A percentile compares a stretch with the other conserved stretches of the same genome.
phyloP scores from a whole-genome alignment of 2,329 filamentous ascomycete species.

The Sclerotinia borealis region DNA sequence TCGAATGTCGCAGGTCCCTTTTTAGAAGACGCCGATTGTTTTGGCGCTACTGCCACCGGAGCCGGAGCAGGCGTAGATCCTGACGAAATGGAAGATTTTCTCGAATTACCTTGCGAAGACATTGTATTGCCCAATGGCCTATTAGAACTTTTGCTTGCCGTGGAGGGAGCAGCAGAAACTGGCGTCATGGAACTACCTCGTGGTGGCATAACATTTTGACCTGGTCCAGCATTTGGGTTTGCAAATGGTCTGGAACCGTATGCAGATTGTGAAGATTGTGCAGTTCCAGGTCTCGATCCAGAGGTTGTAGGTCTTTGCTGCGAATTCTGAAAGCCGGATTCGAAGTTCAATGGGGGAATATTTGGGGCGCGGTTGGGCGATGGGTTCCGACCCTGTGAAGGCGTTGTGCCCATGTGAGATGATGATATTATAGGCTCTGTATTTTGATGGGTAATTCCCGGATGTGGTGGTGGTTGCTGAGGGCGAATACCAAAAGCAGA shows the following conservation, averaged over 20 bases:
- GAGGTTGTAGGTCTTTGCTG: conserved; percentile 12
- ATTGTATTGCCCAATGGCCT: not conserved
- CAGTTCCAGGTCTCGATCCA: conserved; percentile 5
- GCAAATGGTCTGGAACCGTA: not conserved
- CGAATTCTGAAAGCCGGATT: conserved; percentile 11
- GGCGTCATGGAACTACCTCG: conserved; percentile 21
- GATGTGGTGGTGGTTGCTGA: conserved; percentile 17
- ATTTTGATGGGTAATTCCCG: conserved; percentile 14
- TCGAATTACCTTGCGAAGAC: conserved; percentile 9
- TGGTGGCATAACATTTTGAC: conserved; percentile 20
- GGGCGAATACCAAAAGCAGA: conserved; percentile 47
- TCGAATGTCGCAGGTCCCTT: conserved; percentile 91
- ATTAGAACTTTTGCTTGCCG: not conserved
- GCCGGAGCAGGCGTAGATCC: conserved; percentile 16
- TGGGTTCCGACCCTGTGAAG: conserved; percentile 33
- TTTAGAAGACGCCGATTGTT: conserved; percentile 22
- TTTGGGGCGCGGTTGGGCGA: conserved; percentile 2
- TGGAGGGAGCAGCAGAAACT: not conserved
- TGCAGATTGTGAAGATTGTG: conserved; percentile 7
- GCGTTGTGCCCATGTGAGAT: conserved; percentile 43
- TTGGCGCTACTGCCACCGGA: conserved; percentile 53
- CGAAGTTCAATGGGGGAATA: conserved; percentile 10
- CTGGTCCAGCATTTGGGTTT: not conserved
- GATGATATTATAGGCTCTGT: conserved; percentile 35
- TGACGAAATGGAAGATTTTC: conserved; percentile 14